phyloP scores from a whole-genome alignment of 371 early-diverging fungal genomes.

The Catenaria anguillulae region DNA sequence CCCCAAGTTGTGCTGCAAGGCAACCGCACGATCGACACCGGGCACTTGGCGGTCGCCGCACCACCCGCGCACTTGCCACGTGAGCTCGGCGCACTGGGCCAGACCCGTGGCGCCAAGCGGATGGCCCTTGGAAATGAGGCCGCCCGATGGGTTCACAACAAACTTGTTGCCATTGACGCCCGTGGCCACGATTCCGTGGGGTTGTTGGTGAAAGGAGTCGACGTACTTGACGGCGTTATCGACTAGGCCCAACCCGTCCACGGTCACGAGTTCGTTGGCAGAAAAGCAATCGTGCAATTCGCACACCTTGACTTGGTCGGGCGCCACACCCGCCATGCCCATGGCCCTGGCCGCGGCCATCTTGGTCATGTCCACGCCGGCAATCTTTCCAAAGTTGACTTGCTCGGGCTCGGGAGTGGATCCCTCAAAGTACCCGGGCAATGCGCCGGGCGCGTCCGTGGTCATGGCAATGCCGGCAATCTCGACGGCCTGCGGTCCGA shows the following conservation, averaged over 20 bases:
- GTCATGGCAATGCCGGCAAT: conserved; percentile 53
- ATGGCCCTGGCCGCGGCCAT: conserved; percentile 41
- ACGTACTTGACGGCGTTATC: conserved; percentile 17
- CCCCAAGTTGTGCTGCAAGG: conserved; percentile 66
- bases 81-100: conserved; percentile 48
- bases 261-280: conserved; percentile 60
- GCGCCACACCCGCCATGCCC: conserved; percentile 38
- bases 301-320: conserved; percentile 48
- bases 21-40: conserved; percentile 24
- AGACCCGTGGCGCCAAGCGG: conserved; percentile 67
- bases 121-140: conserved; percentile 65
- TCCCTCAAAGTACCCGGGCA: background rate
- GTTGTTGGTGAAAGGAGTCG: conserved; percentile 31
- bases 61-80: conserved; percentile 54
- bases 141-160: conserved; percentile 65
- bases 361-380: conserved; percentile 57
- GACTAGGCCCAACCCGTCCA: conserved; percentile 58
- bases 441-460: conserved; percentile 28
- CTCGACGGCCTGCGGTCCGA: conserved; percentile 54
- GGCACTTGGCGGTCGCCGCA: conserved; percentile 55
- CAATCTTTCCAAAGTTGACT: conserved; percentile 29
- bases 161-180: conserved; percentile 45
- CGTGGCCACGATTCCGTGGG: conserved; percentile 21
- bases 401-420: conserved; percentile 29
- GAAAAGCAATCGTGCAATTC: conserved; percentile 74